Evolutionary conservation across 2,329 filamentous ascomycete genomes (phyloP).

Genomic region (Venturia carpophila): DNA sequence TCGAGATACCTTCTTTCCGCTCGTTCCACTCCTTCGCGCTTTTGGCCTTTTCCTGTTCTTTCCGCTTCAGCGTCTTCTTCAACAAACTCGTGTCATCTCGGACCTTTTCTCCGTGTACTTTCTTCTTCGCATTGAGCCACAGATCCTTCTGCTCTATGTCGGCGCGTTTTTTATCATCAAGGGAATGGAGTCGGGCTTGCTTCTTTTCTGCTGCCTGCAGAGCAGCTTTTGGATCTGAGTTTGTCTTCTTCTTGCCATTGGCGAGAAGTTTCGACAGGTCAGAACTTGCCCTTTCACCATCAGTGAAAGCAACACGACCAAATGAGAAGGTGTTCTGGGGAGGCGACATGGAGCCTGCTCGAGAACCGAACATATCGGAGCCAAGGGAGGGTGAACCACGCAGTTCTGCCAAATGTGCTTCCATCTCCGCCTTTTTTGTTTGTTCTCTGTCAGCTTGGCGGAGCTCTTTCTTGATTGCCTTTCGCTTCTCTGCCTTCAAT

Average conservation of each 20-base stretch:
- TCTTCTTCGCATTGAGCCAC: constrained; percentile 86
- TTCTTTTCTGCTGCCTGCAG: constrained; percentile 82
- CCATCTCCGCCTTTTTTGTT: constrained; percentile 46
- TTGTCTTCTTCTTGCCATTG: constrained; percentile 68
- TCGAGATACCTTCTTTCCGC: constrained; percentile 37
- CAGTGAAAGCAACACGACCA: constrained; percentile 81
- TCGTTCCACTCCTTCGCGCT: constrained; percentile 74
- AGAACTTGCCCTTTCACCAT: constrained; percentile 72
- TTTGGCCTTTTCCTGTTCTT: constrained; percentile 83
- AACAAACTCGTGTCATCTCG: constrained; percentile 72
- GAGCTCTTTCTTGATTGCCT: constrained; percentile 81
- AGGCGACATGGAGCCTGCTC: constrained; percentile 34
- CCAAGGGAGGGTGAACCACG: constrained; percentile 41
- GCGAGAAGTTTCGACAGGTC: constrained; percentile 51
- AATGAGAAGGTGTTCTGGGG: constrained; percentile 60
- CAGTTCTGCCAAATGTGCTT: constrained; percentile 48
- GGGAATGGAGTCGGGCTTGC: constrained; percentile 64
- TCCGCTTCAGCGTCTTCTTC: constrained; percentile 91
- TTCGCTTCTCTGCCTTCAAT: constrained; percentile 78
- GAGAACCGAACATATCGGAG: constrained; percentile 19
- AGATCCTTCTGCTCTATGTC: constrained; percentile 89
- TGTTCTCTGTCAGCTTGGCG: constrained; percentile 71
- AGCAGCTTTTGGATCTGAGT: constrained; percentile 75
- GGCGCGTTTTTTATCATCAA: constrained; percentile 72
- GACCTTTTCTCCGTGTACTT: constrained; percentile 81